Evolutionary conservation across 768 basidiomycete species (phyloP).

Genomic region (Boletus speciosus): DNA sequence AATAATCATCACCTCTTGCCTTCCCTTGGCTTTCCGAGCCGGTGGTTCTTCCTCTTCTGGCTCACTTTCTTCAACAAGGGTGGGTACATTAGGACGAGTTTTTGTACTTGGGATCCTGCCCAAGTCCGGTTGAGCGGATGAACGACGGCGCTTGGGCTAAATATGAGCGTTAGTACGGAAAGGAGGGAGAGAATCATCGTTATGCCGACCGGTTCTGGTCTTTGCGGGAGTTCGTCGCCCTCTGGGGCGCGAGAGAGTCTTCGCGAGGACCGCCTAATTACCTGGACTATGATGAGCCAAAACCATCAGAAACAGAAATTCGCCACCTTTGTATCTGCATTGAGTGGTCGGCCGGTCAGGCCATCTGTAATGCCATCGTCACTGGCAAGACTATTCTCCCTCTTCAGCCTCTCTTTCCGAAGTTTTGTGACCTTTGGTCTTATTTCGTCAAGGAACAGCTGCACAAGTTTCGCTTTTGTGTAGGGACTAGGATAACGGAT

Average conservation of each 20-base stretch:
- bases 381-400: slow-evolving; percentile 68
- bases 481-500: slow-evolving; percentile 70
- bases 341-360: slow-evolving; percentile 68
- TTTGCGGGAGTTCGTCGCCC: slow-evolving; percentile 40
- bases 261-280: slow-evolving; percentile 56
- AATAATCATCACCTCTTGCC: slow-evolving; percentile 48
- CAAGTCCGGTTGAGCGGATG: slow-evolving; percentile 71
- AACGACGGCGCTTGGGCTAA: slow-evolving; percentile 76
- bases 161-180: slow-evolving; percentile 12
- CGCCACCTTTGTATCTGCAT: slow-evolving; percentile 44
- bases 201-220: slow-evolving; percentile 54
- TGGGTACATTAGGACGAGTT: slow-evolving; percentile 38
- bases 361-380: slow-evolving; percentile 84
- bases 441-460: slow-evolving; percentile 76
- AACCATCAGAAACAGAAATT: slow-evolving; percentile 3
- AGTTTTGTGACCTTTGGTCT: slow-evolving; percentile 54
- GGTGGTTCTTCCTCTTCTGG: slow-evolving; percentile 62
- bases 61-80: slow-evolving; percentile 70
- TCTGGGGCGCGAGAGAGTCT: slow-evolving; percentile 57
- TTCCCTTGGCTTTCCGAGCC: slow-evolving; percentile 56
- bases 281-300: slow-evolving; percentile 10
- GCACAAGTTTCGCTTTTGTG: slow-evolving; percentile 73
- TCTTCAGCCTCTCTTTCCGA: slow-evolving; percentile 61
- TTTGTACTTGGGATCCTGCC: slow-evolving; percentile 45
- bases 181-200: neutral